These are phyloP conservation scores for Tylopilus vinaceipallidus DNA, from an alignment of 768 basidiomycete genomes.

Conservation along the genomic window DNA sequence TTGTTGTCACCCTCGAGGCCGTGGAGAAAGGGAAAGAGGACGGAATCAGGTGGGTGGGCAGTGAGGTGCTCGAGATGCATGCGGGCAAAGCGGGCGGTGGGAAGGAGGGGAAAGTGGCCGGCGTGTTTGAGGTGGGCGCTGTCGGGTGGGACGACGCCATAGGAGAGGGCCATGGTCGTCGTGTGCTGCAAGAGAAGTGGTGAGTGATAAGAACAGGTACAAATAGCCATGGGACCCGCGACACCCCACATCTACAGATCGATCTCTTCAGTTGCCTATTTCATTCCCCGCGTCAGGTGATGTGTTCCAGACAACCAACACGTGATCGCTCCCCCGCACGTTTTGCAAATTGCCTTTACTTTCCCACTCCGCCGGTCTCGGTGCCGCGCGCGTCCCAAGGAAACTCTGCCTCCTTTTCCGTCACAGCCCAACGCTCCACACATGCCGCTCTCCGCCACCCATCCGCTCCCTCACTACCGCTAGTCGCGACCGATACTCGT, in stretches of 20 bases:
- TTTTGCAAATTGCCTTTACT: constrained; percentile 21
- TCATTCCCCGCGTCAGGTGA: constrained; percentile 20
- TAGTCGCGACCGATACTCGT: constrained; percentile 85
- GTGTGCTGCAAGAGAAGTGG: neutral
- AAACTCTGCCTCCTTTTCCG: neutral
- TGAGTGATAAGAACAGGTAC: constrained; percentile 23
- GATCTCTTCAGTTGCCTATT: constrained; percentile 4
- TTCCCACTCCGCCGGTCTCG: constrained; percentile 17
- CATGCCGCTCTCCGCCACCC: constrained; percentile 42
- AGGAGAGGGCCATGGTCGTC: constrained; percentile 19
- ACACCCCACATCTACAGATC: constrained; percentile 20
- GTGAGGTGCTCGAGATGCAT: constrained; percentile 64
- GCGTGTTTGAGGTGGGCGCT: neutral
- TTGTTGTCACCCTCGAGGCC: constrained; percentile 80
- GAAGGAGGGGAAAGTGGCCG: constrained; percentile 32
- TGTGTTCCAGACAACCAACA: constrained; percentile 14
- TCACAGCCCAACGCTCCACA: constrained; percentile 61
- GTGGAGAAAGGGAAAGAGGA: constrained; percentile 88
- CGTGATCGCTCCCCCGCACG: constrained; percentile 23
- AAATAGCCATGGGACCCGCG: constrained; percentile 21
- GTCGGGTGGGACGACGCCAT: constrained; percentile 24
- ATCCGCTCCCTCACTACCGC: constrained; percentile 59
- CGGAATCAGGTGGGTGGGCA: constrained; percentile 72
- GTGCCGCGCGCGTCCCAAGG: constrained; percentile 16
- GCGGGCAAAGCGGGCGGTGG: constrained; percentile 50